Evolutionary conservation across 2,329 filamentous ascomycete genomes (phyloP).

Genomic region (Dothistroma pini): DNA sequence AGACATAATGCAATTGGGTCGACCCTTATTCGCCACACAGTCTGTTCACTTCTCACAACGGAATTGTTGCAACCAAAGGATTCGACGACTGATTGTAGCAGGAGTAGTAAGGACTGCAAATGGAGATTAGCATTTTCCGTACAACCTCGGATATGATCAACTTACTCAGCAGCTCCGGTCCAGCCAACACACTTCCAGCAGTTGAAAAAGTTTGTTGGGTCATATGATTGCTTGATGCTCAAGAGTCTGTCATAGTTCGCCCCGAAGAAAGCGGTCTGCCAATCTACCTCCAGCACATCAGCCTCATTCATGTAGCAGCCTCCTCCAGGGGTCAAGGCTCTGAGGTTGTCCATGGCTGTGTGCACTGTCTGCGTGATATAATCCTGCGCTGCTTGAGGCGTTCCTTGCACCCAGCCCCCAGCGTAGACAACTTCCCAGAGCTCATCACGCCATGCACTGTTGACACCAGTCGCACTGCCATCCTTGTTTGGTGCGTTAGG

Average conservation of each 20-base stretch:
- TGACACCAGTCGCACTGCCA: not conserved
- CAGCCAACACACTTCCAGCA: slow-evolving; percentile 23
- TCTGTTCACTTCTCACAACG: not conserved
- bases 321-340: slow-evolving; percentile 5
- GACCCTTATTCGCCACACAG: too few species aligned
- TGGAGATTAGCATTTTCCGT: not conserved
- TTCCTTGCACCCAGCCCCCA: not conserved
- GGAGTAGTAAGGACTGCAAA: not conserved
- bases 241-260: slow-evolving; percentile 22
- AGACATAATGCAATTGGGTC: too few species aligned
- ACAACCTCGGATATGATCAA: not conserved
- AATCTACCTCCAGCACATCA: slow-evolving; percentile 22
- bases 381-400: slow-evolving; percentile 1
- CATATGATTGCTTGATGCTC: slow-evolving; percentile 21
- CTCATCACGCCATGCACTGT: not conserved
- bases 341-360: slow-evolving; percentile 1
- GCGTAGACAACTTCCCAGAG: slow-evolving; percentile 1
- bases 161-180: slow-evolving; percentile 15
- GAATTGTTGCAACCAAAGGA: not conserved
- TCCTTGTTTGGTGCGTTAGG: slow-evolving; percentile 4
- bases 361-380: not conserved
- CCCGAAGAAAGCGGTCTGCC: slow-evolving; percentile 20
- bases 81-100: not conserved
- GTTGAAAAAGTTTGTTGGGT: slow-evolving; percentile 25
- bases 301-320: slow-evolving; percentile 27